A percentile compares a stretch with the other conserved stretches of the same genome.
Evolutionary conservation across 176 grass and related monocot species (phyloP).

Genomic region (Pharus latifolius): DNA sequence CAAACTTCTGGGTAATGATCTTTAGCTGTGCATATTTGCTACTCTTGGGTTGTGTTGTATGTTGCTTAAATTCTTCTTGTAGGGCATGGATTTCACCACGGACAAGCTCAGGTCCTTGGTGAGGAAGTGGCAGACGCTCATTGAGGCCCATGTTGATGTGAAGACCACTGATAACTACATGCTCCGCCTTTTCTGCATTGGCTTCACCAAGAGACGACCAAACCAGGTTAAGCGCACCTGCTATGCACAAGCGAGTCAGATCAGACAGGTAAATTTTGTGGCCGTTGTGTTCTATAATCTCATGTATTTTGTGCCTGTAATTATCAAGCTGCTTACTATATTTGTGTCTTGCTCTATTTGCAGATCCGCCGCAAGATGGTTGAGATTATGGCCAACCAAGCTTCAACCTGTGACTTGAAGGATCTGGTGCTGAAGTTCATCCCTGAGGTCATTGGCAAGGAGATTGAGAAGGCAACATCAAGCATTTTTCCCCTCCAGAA

Average conservation of each 20-base stretch:
- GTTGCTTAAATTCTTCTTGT: not conserved
- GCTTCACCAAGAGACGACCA: conserved; percentile 68
- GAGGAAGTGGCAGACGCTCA: conserved; percentile 85
- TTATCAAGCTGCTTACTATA: not conserved
- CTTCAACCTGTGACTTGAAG: conserved; percentile 73
- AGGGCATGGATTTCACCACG: conserved; percentile 75
- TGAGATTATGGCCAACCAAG: conserved; percentile 87
- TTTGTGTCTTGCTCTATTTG: not conserved
- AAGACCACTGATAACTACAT: conserved; percentile 91
- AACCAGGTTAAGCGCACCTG: conserved; percentile 97
- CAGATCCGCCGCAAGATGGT: conserved; percentile 95
- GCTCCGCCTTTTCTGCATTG: conserved; percentile 75
- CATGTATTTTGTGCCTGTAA: not conserved
- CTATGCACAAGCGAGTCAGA: conserved; percentile 82
- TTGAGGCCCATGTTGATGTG: conserved; percentile 86
- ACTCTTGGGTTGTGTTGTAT: not conserved
- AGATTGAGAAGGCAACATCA: conserved; percentile 83
- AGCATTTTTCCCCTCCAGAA: conserved; percentile 83
- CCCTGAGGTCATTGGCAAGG: conserved; percentile 82
- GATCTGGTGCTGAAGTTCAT: conserved; percentile 89
- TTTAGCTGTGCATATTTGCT: not conserved
- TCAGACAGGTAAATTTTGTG: conserved; percentile 56
- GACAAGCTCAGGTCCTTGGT: conserved; percentile 81
- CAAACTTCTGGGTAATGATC: conserved; percentile 75
- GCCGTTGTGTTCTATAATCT: not conserved